These are phyloP conservation scores for Vigna angularis DNA, from an alignment of 306 rosid species.

Conservation along the genomic window DNA sequence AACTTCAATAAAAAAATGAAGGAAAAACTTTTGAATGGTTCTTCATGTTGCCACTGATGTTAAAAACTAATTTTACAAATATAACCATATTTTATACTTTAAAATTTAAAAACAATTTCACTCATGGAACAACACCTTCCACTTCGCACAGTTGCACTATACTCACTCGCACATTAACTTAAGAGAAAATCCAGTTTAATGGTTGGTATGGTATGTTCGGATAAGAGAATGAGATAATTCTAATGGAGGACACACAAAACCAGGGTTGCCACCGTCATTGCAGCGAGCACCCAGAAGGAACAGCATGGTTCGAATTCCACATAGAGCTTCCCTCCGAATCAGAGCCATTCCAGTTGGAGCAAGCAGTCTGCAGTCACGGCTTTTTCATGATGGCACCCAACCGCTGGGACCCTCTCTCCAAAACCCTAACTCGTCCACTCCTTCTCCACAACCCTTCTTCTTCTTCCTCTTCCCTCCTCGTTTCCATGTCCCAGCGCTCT, in stretches of 20 bases:
- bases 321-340: constrained; percentile 39
- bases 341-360: constrained; percentile 43
- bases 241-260: background rate
- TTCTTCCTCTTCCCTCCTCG: constrained; percentile 33
- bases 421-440: constrained; percentile 55
- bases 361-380: constrained; percentile 63
- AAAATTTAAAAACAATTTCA: too few species aligned
- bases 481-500: constrained; percentile 37
- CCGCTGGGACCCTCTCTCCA: constrained; percentile 58
- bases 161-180: too few species aligned
- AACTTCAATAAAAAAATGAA: background rate
- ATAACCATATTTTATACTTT: too few species aligned
- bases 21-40: background rate
- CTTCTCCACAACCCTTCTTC: background rate
- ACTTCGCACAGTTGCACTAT: too few species aligned
- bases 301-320: background rate
- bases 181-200: too few species aligned
- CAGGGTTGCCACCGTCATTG: background rate
- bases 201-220: too few species aligned
- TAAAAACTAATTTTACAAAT: too few species aligned
- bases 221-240: too few species aligned
- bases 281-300: background rate
- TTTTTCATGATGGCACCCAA: constrained; percentile 70
- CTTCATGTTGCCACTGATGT: background rate
- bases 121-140: too few species aligned